A percentile compares a stretch with the other conserved stretches of the same genome.
phyloP scores from a whole-genome alignment of 192 early-diverging fungal species.

The Globomyces pollinis-pini region DNA sequence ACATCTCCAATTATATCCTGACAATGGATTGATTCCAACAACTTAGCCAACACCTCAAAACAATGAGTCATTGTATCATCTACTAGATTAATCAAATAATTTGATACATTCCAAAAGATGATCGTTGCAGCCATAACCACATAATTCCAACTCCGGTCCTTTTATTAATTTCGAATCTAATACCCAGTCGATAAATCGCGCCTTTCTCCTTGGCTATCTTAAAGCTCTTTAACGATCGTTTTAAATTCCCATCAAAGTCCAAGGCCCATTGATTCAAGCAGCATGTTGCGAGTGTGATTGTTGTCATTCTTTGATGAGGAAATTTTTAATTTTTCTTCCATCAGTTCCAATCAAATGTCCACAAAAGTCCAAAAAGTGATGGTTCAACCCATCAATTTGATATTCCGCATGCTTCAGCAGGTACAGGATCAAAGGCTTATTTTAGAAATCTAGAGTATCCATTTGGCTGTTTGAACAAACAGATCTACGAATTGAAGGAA shows the following conservation, averaged over 20 bases:
- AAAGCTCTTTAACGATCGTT: slow-evolving; percentile 80
- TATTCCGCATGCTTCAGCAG: slow-evolving; percentile 93
- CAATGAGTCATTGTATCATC: slow-evolving; percentile 90
- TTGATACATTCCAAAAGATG: slow-evolving; percentile 97
- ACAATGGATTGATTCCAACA: slow-evolving; percentile 57
- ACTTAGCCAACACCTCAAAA: slow-evolving; percentile 79
- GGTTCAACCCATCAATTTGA: slow-evolving; percentile 90
- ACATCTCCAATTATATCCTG: slow-evolving; percentile 84
- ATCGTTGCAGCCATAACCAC: slow-evolving; percentile 97
- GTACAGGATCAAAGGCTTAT: slow-evolving; percentile 39
- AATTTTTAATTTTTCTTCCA: slow-evolving; percentile 10
- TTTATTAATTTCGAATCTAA: slow-evolving; percentile 96
- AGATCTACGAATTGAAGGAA: slow-evolving; percentile 82
- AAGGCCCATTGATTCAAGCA: slow-evolving; percentile 74
- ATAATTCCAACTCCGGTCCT: slow-evolving; percentile 14
- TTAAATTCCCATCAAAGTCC: slow-evolving; percentile 90
- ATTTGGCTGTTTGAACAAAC: slow-evolving; percentile 92
- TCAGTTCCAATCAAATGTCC: slow-evolving; percentile 31
- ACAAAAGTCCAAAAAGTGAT: slow-evolving; percentile 77
- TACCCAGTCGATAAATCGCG: slow-evolving; percentile 80
- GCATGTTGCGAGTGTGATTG: slow-evolving; percentile 15
- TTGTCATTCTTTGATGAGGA: too few species aligned
- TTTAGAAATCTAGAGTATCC: slow-evolving; percentile 76
- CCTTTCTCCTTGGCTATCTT: slow-evolving; percentile 69
- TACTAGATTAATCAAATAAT: too few species aligned